Base-by-base conservation (phyloP, 148 eudicot genomes). In the Silene latifolia region DNA sequence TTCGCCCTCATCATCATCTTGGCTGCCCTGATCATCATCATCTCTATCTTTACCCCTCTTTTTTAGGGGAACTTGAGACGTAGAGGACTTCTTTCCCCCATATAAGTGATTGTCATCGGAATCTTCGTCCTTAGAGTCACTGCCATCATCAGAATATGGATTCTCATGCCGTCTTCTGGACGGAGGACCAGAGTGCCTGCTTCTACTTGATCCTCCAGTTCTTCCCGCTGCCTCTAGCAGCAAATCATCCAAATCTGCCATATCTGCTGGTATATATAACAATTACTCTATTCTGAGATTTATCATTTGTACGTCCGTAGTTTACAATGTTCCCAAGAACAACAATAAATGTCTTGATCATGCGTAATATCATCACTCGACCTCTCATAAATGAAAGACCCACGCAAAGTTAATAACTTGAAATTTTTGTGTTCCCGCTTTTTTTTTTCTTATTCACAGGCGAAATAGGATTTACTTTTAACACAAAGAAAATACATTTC, bases 201-300 rank as follows among this genome's bases (percentile, higher is more conserved):
- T 93, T 79, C 89, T 88, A 71, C 93, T 88, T 65, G 88, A 54
- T 57, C 81, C 84, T 79, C 83, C 89, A n/a, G 91, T 88, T 82
- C 98, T 89, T 63, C 99, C 99, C 19, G 99, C 99, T 61, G 99
- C 99, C 76, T 92, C 94, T 19, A 95, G 87, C 51, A 95, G 98
- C 87, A 95, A 79, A 53, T 95, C 79, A 29, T 92, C 97, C 76
- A 95, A 88, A 74, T 95, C 98, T 53, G 96, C 90, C 98, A 91
- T 91, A 69, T 29, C 53, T 54, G 20, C 68, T 77, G 63, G 42
- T 72, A 61, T 39, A 15, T 15, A 39, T 13, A 21, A 3, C 59
- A 67, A 39, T 62, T 7, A 21, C 23, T 44, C 61, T n/a, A 64
- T 53, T 64, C 17, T 47, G 47, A 62, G 3, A 29, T 72, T 39